Evolutionary conservation across 306 rosid species (phyloP), one percentile per base, ranked within the genome.

Genomic region (Leucaena leucocephala): DNA sequence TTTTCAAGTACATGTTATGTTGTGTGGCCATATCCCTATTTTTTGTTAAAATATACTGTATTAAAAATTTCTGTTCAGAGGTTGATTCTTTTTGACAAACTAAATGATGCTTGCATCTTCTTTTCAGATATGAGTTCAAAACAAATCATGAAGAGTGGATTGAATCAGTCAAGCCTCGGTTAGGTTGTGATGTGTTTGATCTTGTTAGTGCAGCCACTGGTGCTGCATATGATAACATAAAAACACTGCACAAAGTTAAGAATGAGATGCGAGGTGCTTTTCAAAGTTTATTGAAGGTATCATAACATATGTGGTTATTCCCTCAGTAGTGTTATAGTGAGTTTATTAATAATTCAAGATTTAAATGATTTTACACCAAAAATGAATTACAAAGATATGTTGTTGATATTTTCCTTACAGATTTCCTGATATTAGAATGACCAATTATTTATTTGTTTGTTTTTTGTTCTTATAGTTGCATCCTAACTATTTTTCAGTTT

Each of bases 111-210:
- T 55, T 80, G 49, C 79, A 75, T 78, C 46, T 86, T 21, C 80
- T 76, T 84, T 88, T 83, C 94, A 94, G 98, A 72, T 90, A 85
- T 76, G 98, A 94, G 85, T 94, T 94, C 80, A 91, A 88, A 87
- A 84, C 89, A 74, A 94, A 94, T 82, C 91, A 94, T 77, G 96
- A 87, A 85, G 96, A 94, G 50, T 91, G 98, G 98, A 76, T 90
- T 88, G 81, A 77, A 62, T 91, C 97, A 43, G 92, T 83, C 66
- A 91, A 89, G 61, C 92, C 94, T 49, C 90, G 86, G 87, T 75
- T 94, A 62, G 88, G 96, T 44, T 82, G 82, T 74, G 78, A 62
- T 74, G 91, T 73, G 35, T 85, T 88, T 69, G 88, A 80, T 75
- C 79, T 80, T 85, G 89, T 91, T 81, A 62, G 38, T 73, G 88